phyloP scores from a whole-genome alignment of 371 early-diverging fungal genomes.

The Umbelopsis sp. region DNA sequence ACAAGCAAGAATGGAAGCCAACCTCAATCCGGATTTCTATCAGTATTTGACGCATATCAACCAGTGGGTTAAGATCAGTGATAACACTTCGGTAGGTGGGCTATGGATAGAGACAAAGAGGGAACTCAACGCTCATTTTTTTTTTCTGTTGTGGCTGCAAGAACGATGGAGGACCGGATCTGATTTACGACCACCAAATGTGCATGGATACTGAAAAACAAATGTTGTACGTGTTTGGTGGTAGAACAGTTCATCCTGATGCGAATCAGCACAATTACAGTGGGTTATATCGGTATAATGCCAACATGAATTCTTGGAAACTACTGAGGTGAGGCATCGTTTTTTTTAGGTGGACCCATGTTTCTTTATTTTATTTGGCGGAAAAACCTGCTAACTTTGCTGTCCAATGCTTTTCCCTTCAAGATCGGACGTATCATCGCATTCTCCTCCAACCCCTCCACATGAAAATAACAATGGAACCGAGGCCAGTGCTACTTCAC shows the following conservation, averaged over 20 bases:
- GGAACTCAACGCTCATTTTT: slow-evolving; percentile 4
- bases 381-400: background rate
- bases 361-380: too few relatives aligned
- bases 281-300: slow-evolving; percentile 84
- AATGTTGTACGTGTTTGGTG: slow-evolving; percentile 90
- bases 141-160: background rate
- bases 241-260: slow-evolving; percentile 68
- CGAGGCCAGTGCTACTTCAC: slow-evolving; percentile 36
- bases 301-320: slow-evolving; percentile 66
- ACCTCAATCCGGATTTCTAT: slow-evolving; percentile 85
- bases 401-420: too few relatives aligned
- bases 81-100: slow-evolving; percentile 68
- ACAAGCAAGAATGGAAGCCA: slow-evolving; percentile 59
- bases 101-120: too few relatives aligned
- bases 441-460: slow-evolving; percentile 23
- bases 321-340: slow-evolving; percentile 52
- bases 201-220: slow-evolving; percentile 74
- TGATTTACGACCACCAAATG: slow-evolving; percentile 96
- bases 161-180: slow-evolving; percentile 81
- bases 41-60: slow-evolving; percentile 72
- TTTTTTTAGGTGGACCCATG: too few relatives aligned
- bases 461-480: slow-evolving; percentile 9
- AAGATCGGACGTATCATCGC: background rate
- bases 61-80: slow-evolving; percentile 77
- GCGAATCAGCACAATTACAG: slow-evolving; percentile 72